Evolutionary conservation across 1,284 basidiomycete genomes (phyloP), one percentile per base, ranked within the genome.

Genomic region (Trichosporon ovoides): DNA sequence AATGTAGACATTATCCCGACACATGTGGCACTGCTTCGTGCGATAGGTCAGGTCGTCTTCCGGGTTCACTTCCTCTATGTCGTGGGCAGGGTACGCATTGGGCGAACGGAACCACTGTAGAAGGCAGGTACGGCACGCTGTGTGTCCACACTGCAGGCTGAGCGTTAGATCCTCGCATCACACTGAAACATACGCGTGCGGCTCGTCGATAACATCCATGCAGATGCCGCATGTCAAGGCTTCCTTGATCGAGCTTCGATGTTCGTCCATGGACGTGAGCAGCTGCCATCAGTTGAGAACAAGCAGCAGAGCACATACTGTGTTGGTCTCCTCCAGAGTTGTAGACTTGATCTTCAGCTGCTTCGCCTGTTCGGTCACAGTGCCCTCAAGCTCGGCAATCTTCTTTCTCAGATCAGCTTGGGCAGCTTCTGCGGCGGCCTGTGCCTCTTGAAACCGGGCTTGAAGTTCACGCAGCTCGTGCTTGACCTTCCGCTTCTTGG

Each of bases 91-190:
- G 34, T 73, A 72, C 1, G 75, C 74, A 28, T 66, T 70, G 7
- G 68, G 56, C 0, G 72, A 70, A 14, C 69, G 66, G 64, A 77
- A 77, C 72, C 73, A 77, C 28, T 61, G 52, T 2, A 64, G 34
- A 6, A 77, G 68, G 52, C 76, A 77, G 2, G 58, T 46, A 38
- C 64, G 68, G 52, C 76, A 77, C 9, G 72, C 74, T 10, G 71
- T 65, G 58, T 77, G 76, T 4, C 76, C 76, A 53, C 76, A 77
- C 1, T 72, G 66, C 2, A 74, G 62, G 19, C 73, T 75, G 57
- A 5, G 19, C 19, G 24, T 63, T 56, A 67, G 66, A 31, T 31
- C 28, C 9, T 31, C 28, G 28, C 38, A 52, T 14, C 16, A 22
- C 18, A 31, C 2, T 16, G 18, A 7, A 11, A 63, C 76, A 60